Evolutionary conservation across 306 rosid genomes (phyloP).

Genomic region (Prosopis cineraria): DNA sequence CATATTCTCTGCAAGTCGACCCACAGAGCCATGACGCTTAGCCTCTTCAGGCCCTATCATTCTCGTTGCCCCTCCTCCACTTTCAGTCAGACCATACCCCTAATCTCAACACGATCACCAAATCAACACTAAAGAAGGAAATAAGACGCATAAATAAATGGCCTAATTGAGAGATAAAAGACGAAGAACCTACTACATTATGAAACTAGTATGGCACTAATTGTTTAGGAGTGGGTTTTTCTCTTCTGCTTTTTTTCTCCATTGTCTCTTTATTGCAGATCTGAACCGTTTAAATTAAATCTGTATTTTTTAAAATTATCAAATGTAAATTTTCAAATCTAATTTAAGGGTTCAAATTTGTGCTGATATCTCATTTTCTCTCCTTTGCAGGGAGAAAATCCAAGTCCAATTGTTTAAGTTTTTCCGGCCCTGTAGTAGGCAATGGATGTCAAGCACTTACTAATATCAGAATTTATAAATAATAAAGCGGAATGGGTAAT

Average conservation of each 20-base stretch:
- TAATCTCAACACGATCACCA: conserved; percentile 23
- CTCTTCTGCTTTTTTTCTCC: too few relatives aligned
- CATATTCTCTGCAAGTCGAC: conserved; percentile 67
- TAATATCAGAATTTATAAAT: too few relatives aligned
- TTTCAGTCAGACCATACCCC: conserved; percentile 96
- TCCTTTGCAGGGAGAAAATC: too few relatives aligned
- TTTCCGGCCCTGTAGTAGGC: not conserved
- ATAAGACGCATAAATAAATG: not conserved
- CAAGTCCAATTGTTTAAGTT: too few relatives aligned
- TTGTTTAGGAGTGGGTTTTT: too few relatives aligned
- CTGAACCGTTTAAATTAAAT: too few relatives aligned
- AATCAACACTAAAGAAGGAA: not conserved
- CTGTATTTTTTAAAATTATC: too few relatives aligned
- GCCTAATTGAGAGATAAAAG: not conserved
- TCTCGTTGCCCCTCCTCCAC: conserved; percentile 60
- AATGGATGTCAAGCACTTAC: not conserved
- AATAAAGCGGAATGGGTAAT: not conserved
- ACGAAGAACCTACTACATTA: not conserved
- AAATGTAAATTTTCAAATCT: too few relatives aligned
- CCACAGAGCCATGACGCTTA: conserved; percentile 63
- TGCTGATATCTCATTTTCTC: too few relatives aligned
- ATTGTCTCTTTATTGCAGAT: too few relatives aligned
- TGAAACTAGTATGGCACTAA: not conserved
- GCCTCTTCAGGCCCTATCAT: conserved; percentile 63
- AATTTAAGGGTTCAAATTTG: too few relatives aligned